phyloP scores from a whole-genome alignment of 345 rosid genomes.

The Mallotus nudiflorus region DNA sequence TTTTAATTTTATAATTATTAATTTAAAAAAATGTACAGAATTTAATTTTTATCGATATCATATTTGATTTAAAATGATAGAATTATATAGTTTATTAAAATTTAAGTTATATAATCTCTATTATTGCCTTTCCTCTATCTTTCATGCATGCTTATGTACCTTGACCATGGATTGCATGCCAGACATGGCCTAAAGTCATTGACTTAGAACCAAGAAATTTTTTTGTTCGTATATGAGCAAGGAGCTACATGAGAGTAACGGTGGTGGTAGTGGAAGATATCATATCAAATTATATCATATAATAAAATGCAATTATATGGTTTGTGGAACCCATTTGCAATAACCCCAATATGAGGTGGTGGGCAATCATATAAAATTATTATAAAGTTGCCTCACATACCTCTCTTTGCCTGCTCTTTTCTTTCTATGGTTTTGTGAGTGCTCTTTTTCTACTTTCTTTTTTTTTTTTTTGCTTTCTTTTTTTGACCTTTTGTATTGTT shows the following conservation, averaged over 20 bases:
- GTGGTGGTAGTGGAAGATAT: conserved; percentile 25
- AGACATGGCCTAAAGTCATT: conserved; percentile 9
- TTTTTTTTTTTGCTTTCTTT: neutral
- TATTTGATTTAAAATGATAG: too few relatives aligned
- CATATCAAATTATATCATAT: conserved; percentile 32
- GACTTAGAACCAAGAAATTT: conserved; percentile 20
- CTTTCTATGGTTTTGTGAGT: neutral
- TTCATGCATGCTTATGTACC: conserved; percentile 2
- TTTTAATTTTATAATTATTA: too few relatives aligned
- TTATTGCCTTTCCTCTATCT: neutral
- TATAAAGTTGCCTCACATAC: conserved; percentile 14
- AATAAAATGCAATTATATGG: conserved; percentile 13
- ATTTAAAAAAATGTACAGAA: too few relatives aligned
- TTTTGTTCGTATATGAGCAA: conserved; percentile 26
- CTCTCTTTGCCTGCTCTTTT: neutral
- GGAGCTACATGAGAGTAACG: neutral
- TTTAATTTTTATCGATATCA: too few relatives aligned
- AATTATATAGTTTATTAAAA: too few relatives aligned
- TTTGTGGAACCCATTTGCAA: conserved; percentile 26
- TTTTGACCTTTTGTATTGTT: neutral
- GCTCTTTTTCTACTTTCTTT: neutral
- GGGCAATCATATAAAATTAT: conserved; percentile 30
- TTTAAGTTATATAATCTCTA: too few relatives aligned
- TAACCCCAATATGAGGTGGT: conserved; percentile 5
- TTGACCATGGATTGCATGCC: conserved; percentile 24